Evolutionary conservation across 768 basidiomycete genomes (phyloP), one percentile per base, ranked within the genome.

Genomic region (Russula sp.): DNA sequence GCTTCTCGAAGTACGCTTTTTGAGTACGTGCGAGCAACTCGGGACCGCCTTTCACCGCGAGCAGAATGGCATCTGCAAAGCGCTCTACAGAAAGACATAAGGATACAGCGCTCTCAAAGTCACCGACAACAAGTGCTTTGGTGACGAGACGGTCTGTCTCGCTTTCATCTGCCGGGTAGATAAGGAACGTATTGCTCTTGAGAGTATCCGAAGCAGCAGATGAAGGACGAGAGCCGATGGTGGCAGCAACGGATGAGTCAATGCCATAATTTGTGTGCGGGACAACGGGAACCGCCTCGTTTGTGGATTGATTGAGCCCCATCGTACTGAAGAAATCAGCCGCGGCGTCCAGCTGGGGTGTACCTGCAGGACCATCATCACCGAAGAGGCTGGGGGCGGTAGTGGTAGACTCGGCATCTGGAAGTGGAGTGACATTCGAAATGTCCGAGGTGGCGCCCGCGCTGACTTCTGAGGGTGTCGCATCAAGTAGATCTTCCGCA

Each of bases 221-320:
- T 0, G 92, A 91, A 2, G 94, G 86, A 2, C 92, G 80, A 2
- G 92, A 94, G n/a, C 96, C 96, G 32, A 91, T 81, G 0, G 96
- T 99, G 0, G 96, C 96, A 20, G 95, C 96, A 14, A 95, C 94
- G 2, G 91, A 94, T 0, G 94, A 95, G 70, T 94, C 94, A 37
- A 88, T 73, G 4, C 82, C 83, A 62, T 91, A 89, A 68, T 86
- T 89, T 54, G 81, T 85, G 67, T 93, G 93, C 0, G 93, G 94
- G 6, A 94, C 81, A 57, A 91, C 79, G 40, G 75, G 73, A 45
- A 73, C 73, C 31, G 70, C 68, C 52, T 75, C 76, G 51, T 72
- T 76, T 16, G 75, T 75, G 14, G 78, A 77, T 55, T 82, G 79
- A 1, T 78, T 77, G 11, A 81, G 75, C 44, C 82, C 84, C 70